These are phyloP conservation scores for Fragilaria radians DNA, from an alignment of 108 stramenopile genomes.

Conservation along the genomic window DNA sequence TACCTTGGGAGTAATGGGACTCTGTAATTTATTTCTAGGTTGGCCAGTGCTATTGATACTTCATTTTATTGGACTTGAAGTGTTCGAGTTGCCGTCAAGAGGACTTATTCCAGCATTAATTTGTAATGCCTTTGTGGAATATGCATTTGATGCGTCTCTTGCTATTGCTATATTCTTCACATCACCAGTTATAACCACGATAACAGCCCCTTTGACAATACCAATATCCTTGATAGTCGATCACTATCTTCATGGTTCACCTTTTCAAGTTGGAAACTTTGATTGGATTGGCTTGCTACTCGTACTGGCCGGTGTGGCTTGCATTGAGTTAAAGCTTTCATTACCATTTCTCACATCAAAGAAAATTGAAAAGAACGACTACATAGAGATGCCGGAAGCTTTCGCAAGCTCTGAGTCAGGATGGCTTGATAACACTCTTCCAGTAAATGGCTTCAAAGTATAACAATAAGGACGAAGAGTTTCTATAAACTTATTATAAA, in stretches of 20 bases:
- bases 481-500: too few relatives aligned
- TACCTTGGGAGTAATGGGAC: conserved; percentile 20
- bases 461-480: too few relatives aligned
- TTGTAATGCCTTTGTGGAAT: conserved; percentile 24
- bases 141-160: conserved; percentile 21
- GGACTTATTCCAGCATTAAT: background rate
- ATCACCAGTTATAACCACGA: conserved; percentile 14
- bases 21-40: conserved; percentile 18
- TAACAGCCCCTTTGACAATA: conserved; percentile 21
- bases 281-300: background rate
- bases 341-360: background rate
- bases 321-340: background rate
- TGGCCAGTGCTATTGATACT: conserved; percentile 15
- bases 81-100: background rate
- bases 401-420: too few relatives aligned
- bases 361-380: background rate
- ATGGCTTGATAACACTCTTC: too few relatives aligned
- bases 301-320: background rate
- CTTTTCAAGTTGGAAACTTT: background rate
- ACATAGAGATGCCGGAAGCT: background rate
- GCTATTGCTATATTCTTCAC: conserved; percentile 26
- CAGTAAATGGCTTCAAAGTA: too few relatives aligned
- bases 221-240: conserved; percentile 13
- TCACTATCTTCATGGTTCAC: conserved; percentile 4
- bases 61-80: conserved; percentile 16